A percentile compares a stretch with the other conserved stretches of the same genome.
These are phyloP conservation scores for Akanthomyces lecanii DNA, from an alignment of 2,329 filamentous ascomycete genomes.

Conservation along the genomic window DNA sequence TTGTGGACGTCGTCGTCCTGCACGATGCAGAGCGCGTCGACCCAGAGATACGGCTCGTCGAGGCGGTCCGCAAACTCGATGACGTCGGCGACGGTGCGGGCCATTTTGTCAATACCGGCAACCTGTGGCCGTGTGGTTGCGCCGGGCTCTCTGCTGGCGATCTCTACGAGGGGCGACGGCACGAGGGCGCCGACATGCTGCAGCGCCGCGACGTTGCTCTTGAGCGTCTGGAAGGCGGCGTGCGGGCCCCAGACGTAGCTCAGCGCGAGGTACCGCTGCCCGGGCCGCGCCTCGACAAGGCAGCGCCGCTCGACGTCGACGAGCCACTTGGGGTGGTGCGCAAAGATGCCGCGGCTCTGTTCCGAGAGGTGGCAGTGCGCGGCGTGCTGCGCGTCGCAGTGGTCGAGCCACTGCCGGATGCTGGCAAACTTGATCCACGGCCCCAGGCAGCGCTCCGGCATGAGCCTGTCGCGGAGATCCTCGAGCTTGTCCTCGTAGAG, in stretches of 20 bases:
- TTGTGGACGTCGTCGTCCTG: conserved; percentile 19
- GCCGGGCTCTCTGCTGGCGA: neutral
- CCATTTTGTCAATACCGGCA: neutral
- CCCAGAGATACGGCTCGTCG: conserved; percentile 19
- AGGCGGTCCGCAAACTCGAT: conserved; percentile 19
- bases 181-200: neutral
- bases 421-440: conserved; percentile 9
- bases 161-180: neutral
- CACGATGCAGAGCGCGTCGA: conserved; percentile 22
- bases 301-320: conserved; percentile 9
- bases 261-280: conserved; percentile 20
- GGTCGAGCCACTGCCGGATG: conserved; percentile 15
- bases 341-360: neutral
- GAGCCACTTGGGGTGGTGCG: conserved; percentile 11
- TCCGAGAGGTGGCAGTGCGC: conserved; percentile 5
- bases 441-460: conserved; percentile 14
- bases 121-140: neutral
- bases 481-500: conserved; percentile 15
- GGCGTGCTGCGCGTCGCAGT: conserved; percentile 7
- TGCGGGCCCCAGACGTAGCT: conserved; percentile 22
- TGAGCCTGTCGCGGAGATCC: conserved; percentile 11
- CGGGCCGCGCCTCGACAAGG: conserved; percentile 4
- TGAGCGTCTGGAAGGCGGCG: conserved; percentile 6
- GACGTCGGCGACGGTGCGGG: conserved; percentile 17
- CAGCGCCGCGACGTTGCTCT: conserved; percentile 9